These are phyloP conservation scores for Aureobasidium mangrovei DNA, from an alignment of 2,329 filamentous ascomycete species.

Conservation along the genomic window DNA sequence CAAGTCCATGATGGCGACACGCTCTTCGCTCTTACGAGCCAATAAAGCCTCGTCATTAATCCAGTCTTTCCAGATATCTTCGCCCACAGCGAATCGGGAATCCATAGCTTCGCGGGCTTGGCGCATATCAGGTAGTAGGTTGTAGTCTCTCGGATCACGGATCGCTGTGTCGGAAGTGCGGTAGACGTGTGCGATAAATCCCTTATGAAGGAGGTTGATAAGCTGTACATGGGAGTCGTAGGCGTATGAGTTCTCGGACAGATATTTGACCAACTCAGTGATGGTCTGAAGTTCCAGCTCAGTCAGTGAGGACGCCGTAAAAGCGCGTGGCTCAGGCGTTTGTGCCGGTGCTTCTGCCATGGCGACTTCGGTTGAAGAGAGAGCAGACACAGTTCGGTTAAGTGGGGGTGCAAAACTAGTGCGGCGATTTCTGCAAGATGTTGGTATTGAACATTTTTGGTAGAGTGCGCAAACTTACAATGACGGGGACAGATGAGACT, in stretches of 20 bases:
- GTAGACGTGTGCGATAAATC: constrained; percentile 35
- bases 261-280: constrained; percentile 34
- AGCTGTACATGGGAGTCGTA: constrained; percentile 41
- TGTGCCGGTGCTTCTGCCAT: constrained; percentile 40
- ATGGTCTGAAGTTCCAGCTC: constrained; percentile 36
- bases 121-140: constrained; percentile 37
- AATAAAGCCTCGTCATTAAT: constrained; percentile 61
- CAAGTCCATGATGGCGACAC: constrained; percentile 61
- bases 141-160: constrained; percentile 33
- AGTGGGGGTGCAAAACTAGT: constrained; percentile 26
- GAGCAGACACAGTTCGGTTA: constrained; percentile 33
- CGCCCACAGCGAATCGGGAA: constrained; percentile 59
- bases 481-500: constrained; percentile 4
- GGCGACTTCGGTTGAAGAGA: constrained; percentile 36
- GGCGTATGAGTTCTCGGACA: constrained; percentile 40
- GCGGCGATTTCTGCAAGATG: constrained; percentile 1
- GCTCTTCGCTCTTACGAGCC: constrained; percentile 55
- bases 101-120: constrained; percentile 51
- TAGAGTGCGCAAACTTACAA: constrained; percentile 14
- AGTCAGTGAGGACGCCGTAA: constrained; percentile 35
- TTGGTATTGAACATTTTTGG: background rate
- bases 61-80: constrained; percentile 69
- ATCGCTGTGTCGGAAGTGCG: constrained; percentile 16
- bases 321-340: constrained; percentile 34
- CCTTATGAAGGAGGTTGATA: constrained; percentile 41